These are phyloP conservation scores for Diaporthe sp. DNA, from an alignment of 2,329 filamentous ascomycete species.

Conservation along the genomic window DNA sequence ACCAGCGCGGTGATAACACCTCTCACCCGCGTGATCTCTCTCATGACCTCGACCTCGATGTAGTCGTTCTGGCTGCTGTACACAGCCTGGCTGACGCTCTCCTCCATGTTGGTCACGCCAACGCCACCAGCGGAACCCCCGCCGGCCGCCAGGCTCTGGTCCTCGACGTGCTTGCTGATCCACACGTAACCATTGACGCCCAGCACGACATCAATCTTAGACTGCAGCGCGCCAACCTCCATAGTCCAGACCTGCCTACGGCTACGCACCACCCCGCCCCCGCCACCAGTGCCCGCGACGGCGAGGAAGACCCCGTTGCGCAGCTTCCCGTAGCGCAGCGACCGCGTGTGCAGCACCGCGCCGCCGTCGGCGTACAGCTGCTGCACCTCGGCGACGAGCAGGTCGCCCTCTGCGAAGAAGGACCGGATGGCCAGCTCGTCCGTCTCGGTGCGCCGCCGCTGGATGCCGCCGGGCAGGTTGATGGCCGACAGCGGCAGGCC, in stretches of 20 bases:
- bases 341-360: slow-evolving; percentile 90
- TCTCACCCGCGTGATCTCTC: slow-evolving; percentile 88
- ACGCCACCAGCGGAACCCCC: slow-evolving; percentile 69
- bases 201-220: slow-evolving; percentile 85
- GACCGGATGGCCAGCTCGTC: slow-evolving; percentile 97
- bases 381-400: slow-evolving; percentile 96
- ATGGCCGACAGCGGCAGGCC: slow-evolving; percentile 89
- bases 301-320: slow-evolving; percentile 92
- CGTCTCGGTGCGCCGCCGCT: slow-evolving; percentile 91
- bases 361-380: slow-evolving; percentile 87
- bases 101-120: slow-evolving; percentile 88
- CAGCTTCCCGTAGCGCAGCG: slow-evolving; percentile 94
- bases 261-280: slow-evolving; percentile 86
- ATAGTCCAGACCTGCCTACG: slow-evolving; percentile 92
- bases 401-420: slow-evolving; percentile 97
- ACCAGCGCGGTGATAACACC: slow-evolving; percentile 88
- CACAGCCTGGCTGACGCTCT: slow-evolving; percentile 85
- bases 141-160: slow-evolving; percentile 61
- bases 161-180: slow-evolving; percentile 87
- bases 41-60: slow-evolving; percentile 81
- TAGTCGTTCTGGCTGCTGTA: slow-evolving; percentile 97
- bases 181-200: slow-evolving; percentile 98
- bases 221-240: slow-evolving; percentile 62
- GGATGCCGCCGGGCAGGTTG: slow-evolving; percentile 93
- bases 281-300: slow-evolving; percentile 85